phyloP scores from a whole-genome alignment of 306 rosid species.

The Sesbania bispinosa region DNA sequence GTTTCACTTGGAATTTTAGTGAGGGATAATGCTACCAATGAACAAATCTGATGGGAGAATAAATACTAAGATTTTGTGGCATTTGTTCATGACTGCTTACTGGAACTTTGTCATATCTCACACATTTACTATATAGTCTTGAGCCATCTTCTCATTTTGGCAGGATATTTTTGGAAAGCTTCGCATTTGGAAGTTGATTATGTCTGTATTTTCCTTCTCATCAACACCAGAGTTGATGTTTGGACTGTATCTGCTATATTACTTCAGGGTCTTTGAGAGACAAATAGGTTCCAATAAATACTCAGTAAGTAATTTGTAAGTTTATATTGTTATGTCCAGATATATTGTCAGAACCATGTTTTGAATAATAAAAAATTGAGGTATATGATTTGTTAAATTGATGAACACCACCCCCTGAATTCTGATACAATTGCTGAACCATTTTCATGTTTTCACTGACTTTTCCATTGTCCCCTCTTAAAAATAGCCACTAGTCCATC shows the following conservation, averaged over 20 bases:
- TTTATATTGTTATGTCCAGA: not conserved
- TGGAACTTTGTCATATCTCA: not conserved
- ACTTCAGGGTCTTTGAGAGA: conserved; percentile 98
- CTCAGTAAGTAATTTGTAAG: conserved; percentile 49
- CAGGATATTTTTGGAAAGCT: conserved; percentile 88
- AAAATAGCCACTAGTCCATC: not conserved
- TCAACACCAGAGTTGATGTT: conserved; percentile 95
- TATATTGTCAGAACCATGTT: conserved; percentile 7
- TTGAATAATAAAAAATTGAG: not conserved
- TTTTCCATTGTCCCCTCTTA: not conserved
- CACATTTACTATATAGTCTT: not conserved
- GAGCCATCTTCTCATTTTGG: conserved; percentile 19
- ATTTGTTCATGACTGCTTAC: not conserved
- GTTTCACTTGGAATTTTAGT: conserved; percentile 13
- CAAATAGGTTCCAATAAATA: conserved; percentile 96
- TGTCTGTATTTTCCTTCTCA: conserved; percentile 75
- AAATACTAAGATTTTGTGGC: not conserved
- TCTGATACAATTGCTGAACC: not conserved
- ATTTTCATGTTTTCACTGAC: not conserved
- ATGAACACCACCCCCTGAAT: not conserved
- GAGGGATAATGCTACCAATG: conserved; percentile 10
- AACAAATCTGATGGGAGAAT: conserved; percentile 17
- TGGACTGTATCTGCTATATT: conserved; percentile 86
- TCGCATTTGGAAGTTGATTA: conserved; percentile 77
- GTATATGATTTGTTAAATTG: not conserved